Percentiles rank a stretch among this genome's conserved stretches.
phyloP scores from a whole-genome alignment of 2,329 filamentous ascomycete species.

The Pyrenophora tritici-repentis region DNA sequence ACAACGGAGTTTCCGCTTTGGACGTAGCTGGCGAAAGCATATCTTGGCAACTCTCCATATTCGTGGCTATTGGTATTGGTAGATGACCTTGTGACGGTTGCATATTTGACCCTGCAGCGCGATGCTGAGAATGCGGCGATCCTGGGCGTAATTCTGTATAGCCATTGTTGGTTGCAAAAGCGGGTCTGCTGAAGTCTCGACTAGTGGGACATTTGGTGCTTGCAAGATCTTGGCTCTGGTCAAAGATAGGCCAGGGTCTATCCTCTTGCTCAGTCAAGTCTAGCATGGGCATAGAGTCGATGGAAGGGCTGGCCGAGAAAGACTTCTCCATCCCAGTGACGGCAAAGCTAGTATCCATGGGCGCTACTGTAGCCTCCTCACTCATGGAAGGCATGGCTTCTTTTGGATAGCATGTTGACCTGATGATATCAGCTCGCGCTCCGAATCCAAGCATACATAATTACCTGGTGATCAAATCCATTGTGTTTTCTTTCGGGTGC shows the following conservation, averaged over 20 bases:
- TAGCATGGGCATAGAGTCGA: slow-evolving; percentile 27
- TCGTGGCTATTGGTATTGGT: background rate
- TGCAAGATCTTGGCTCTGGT: slow-evolving; percentile 3
- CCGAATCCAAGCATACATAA: background rate
- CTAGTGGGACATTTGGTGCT: background rate
- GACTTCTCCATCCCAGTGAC: slow-evolving; percentile 38
- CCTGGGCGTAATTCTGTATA: background rate
- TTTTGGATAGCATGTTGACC: slow-evolving; percentile 27
- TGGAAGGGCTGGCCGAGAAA: slow-evolving; percentile 19
- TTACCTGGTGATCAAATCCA: slow-evolving; percentile 56
- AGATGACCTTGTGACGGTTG: background rate
- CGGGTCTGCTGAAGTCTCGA: too few relatives aligned
- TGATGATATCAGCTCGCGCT: slow-evolving; percentile 24
- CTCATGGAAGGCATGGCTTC: slow-evolving; percentile 9
- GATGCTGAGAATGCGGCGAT: background rate
- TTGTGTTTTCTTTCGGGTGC: slow-evolving; percentile 59
- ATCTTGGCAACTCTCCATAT: background rate
- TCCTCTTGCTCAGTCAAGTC: slow-evolving; percentile 29
- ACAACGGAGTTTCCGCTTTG: background rate
- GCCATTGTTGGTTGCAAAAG: background rate
- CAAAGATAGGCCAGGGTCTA: slow-evolving; percentile 23
- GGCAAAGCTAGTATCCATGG: slow-evolving; percentile 36
- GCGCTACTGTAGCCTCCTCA: slow-evolving; percentile 21
- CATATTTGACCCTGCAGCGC: background rate
- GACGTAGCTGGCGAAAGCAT: too few relatives aligned